Percentiles rank a stretch among this genome's conserved stretches.
Evolutionary conservation across 2,329 filamentous ascomycete species (phyloP).

Genomic region (Rasamsonia emersonii): DNA sequence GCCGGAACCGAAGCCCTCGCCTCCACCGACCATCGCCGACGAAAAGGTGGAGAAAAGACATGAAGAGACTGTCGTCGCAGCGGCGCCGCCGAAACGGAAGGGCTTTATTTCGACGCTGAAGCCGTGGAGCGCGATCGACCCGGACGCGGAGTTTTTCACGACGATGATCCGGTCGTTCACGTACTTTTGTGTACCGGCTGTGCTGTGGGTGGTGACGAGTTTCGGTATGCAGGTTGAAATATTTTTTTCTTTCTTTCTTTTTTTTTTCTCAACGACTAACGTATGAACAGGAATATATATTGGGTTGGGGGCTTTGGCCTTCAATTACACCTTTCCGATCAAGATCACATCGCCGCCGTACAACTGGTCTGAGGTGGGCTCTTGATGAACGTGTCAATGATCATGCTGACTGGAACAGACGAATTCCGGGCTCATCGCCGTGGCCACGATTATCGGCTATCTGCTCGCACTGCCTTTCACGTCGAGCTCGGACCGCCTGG

Average conservation of each 20-base stretch:
- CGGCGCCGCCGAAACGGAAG: slow-evolving; percentile 28
- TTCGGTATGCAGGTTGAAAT: too few species aligned
- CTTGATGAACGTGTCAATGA: too few species aligned
- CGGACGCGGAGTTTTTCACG: slow-evolving; percentile 36
- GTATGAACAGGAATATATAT: slow-evolving; percentile 32
- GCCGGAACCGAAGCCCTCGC: slow-evolving; percentile 14
- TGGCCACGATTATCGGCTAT: slow-evolving; percentile 30
- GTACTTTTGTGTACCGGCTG: slow-evolving; percentile 41
- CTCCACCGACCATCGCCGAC: slow-evolving; percentile 2
- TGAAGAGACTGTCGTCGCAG: slow-evolving; percentile 17
- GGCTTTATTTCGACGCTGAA: slow-evolving; percentile 35
- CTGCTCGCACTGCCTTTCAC: slow-evolving; percentile 38
- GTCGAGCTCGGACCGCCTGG: slow-evolving; percentile 31
- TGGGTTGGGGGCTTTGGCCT: slow-evolving; percentile 41
- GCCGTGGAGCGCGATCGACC: slow-evolving; percentile 36
- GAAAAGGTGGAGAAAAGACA: slow-evolving; percentile 10
- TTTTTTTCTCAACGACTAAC: background rate
- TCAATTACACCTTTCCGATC: slow-evolving; percentile 44
- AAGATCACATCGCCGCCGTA: slow-evolving; percentile 39
- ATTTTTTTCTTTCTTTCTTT: background rate
- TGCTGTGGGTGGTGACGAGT: slow-evolving; percentile 44
- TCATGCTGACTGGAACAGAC: slow-evolving; percentile 16
- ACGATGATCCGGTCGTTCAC: slow-evolving; percentile 40
- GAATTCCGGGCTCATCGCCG: slow-evolving; percentile 39
- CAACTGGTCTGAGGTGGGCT: slow-evolving; percentile 35